Conservation (phyloP, 768 basidiomycete genomes). For the Kwoniella sp. region DNA sequence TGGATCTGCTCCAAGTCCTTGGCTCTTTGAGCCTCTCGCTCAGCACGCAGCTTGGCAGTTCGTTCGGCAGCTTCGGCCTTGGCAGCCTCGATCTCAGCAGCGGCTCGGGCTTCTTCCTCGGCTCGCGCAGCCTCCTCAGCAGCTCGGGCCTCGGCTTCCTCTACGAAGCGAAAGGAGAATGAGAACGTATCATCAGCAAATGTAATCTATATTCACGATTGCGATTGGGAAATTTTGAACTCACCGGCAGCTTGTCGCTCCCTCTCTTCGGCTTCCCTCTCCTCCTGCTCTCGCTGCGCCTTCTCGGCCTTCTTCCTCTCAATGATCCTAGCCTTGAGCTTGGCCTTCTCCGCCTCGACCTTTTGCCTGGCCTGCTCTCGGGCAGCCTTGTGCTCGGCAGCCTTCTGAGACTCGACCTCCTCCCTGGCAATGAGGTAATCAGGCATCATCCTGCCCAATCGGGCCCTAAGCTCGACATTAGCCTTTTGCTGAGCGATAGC, state of each 20-base stretch:
- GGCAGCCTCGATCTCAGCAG: slow-evolving; percentile 43
- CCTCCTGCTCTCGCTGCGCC: slow-evolving; percentile 57
- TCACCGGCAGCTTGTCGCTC: slow-evolving; percentile 47
- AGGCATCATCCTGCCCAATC: slow-evolving; percentile 70
- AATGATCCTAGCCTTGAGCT: slow-evolving; percentile 64
- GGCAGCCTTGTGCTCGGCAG: slow-evolving; percentile 68
- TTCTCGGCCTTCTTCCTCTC: slow-evolving; percentile 67
- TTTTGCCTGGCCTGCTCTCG: slow-evolving; percentile 65
- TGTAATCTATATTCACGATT: not conserved
- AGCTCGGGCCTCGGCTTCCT: slow-evolving; percentile 64
- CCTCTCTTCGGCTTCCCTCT: slow-evolving; percentile 43
- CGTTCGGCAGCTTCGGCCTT: slow-evolving; percentile 43
- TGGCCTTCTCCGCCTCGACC: slow-evolving; percentile 82
- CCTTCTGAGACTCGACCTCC: slow-evolving; percentile 63
- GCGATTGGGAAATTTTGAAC: slow-evolving; percentile 23
- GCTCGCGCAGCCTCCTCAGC: slow-evolving; percentile 66
- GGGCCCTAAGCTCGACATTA: slow-evolving; percentile 72
- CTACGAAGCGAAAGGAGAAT: slow-evolving; percentile 18
- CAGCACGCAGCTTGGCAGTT: slow-evolving; percentile 50
- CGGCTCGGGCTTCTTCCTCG: slow-evolving; percentile 57
- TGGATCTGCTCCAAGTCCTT: slow-evolving; percentile 44
- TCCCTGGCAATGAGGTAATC: slow-evolving; percentile 67
- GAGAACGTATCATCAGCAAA: not conserved
- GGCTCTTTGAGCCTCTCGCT: slow-evolving; percentile 40
- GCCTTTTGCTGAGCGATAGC: slow-evolving; percentile 65